Percentiles rank a stretch among this genome's conserved stretches.
These are phyloP conservation scores for Obba rivulosa DNA, from an alignment of 768 basidiomycete genomes.

Conservation along the genomic window DNA sequence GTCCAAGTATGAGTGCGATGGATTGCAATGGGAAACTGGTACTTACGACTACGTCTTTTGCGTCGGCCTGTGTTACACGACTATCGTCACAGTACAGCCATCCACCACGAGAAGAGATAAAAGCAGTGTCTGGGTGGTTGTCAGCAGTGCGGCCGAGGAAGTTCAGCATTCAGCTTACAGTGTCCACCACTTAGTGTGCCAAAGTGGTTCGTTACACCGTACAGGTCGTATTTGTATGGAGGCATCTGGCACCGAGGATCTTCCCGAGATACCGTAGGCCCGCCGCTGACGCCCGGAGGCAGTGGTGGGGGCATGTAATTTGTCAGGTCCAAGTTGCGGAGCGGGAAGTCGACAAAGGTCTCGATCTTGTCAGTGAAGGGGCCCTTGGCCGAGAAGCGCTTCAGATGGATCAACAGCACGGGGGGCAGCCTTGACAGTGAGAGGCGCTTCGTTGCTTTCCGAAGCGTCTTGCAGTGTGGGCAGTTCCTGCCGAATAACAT, in stretches of 20 bases:
- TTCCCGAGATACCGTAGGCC: constrained; percentile 39
- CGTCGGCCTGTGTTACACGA: constrained; percentile 65
- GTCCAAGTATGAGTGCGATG: constrained; percentile 21
- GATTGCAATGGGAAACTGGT: background rate
- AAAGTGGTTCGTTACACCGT: constrained; percentile 94
- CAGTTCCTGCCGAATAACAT: constrained; percentile 66
- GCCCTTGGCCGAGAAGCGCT: constrained; percentile 87
- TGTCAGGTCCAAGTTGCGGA: constrained; percentile 53
- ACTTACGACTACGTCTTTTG: constrained; percentile 81
- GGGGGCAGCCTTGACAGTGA: constrained; percentile 92
- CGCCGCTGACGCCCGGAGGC: constrained; percentile 53
- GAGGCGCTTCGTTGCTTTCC: constrained; percentile 80
- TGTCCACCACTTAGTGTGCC: constrained; percentile 94
- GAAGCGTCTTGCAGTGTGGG: constrained; percentile 85
- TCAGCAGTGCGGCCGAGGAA: background rate
- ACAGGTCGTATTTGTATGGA: constrained; percentile 90
- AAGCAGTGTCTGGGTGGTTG: constrained; percentile 74
- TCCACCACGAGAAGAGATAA: constrained; percentile 76
- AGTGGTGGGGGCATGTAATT: constrained; percentile 83
- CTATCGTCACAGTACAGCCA: constrained; percentile 97
- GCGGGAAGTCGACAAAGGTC: constrained; percentile 88
- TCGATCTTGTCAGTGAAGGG: constrained; percentile 96
- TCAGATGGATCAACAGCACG: constrained; percentile 86
- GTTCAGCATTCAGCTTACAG: constrained; percentile 52
- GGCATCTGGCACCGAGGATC: constrained; percentile 83